Percentiles rank a stretch among this genome's conserved stretches.
These are phyloP conservation scores for Gaultheria prostrata DNA, from an alignment of 148 eudicot genomes.

Conservation along the genomic window DNA sequence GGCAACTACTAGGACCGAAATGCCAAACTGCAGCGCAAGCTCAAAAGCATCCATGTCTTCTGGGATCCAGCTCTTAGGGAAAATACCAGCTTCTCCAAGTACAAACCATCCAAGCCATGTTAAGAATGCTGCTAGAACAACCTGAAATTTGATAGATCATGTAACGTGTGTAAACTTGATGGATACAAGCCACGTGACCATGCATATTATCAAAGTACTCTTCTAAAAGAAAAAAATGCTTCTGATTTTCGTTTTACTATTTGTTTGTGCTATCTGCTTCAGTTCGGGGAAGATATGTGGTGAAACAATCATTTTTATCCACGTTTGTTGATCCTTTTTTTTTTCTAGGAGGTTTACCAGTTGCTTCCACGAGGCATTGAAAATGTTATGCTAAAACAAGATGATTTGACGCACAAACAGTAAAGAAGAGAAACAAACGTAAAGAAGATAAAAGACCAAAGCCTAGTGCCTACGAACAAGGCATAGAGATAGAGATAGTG, in stretches of 20 bases:
- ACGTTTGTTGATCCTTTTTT: background rate
- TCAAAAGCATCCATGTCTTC: conserved; percentile 88
- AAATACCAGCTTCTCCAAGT: conserved; percentile 68
- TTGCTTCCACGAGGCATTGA: background rate
- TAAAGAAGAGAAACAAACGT: background rate
- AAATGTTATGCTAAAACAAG: background rate
- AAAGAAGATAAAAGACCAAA: background rate
- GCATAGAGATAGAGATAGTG: background rate
- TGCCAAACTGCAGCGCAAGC: conserved; percentile 94
- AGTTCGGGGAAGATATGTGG: background rate
- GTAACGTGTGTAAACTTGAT: background rate
- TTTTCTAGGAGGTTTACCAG: background rate
- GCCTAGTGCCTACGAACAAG: background rate
- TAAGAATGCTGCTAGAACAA: conserved; percentile 64
- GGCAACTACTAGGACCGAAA: conserved; percentile 93
- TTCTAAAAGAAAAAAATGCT: conserved; percentile 4
- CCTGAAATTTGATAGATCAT: conserved; percentile 39
- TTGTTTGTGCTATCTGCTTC: background rate
- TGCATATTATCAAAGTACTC: background rate
- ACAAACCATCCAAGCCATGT: conserved; percentile 91
- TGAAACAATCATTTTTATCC: background rate
- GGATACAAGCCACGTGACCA: background rate
- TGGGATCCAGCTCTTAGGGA: conserved; percentile 80
- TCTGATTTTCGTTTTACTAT: background rate
- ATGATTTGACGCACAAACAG: background rate